These are phyloP conservation scores for Adiantum capillusveneris DNA, from an alignment of 75 land plant species.

Conservation along the genomic window DNA sequence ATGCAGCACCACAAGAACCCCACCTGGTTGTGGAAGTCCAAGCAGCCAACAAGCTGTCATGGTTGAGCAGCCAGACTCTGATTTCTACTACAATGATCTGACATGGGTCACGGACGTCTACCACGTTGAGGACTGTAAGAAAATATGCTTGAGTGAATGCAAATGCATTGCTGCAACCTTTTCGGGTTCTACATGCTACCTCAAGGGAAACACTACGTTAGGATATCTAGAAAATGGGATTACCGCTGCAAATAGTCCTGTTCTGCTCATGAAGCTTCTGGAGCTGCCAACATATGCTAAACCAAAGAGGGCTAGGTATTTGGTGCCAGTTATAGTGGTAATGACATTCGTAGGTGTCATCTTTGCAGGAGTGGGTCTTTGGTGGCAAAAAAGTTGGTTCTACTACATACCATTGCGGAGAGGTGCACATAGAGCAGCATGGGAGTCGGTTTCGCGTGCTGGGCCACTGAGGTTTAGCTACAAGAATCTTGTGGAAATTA, in stretches of 20 bases:
- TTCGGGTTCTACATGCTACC: too few species aligned
- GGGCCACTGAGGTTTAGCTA: background rate
- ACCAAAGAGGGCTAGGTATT: background rate
- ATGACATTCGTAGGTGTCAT: background rate
- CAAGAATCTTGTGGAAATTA: background rate
- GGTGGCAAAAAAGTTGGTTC: background rate
- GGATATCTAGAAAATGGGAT: too few species aligned
- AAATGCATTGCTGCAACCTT: too few species aligned
- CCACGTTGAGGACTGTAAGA: background rate
- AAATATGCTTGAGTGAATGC: too few species aligned
- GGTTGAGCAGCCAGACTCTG: background rate
- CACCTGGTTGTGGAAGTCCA: background rate
- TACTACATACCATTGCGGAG: background rate
- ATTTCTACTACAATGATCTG: background rate
- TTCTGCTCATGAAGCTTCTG: too few species aligned
- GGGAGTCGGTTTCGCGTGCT: background rate
- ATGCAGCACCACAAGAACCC: background rate
- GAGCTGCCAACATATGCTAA: background rate
- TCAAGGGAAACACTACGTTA: too few species aligned
- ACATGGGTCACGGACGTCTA: background rate
- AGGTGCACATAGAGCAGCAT: background rate
- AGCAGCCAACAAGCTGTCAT: background rate
- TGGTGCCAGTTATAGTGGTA: background rate
- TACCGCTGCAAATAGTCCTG: too few species aligned
- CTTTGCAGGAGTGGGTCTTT: background rate